A percentile compares a stretch with the other conserved stretches of the same genome.
phyloP scores from a whole-genome alignment of 2,329 filamentous ascomycete genomes.

The Botrytis elliptica region DNA sequence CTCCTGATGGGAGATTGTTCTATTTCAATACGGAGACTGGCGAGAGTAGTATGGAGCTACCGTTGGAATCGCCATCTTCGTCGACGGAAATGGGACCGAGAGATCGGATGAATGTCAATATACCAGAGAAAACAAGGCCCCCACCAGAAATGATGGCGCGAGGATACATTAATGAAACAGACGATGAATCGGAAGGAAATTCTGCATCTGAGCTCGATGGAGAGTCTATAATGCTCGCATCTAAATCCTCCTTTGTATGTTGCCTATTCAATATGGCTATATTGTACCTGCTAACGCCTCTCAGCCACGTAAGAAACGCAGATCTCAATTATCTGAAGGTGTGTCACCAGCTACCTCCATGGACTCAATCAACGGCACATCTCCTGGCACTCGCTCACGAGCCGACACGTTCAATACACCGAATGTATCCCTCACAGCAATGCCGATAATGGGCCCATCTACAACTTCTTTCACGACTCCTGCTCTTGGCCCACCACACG shows the following conservation, averaged over 20 bases:
- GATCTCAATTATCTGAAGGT: slow-evolving; percentile 58
- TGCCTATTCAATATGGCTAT: slow-evolving; percentile 8
- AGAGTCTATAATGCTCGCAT: slow-evolving; percentile 67
- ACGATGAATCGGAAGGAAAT: slow-evolving; percentile 78
- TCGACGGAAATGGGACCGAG: slow-evolving; percentile 79
- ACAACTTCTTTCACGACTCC: slow-evolving; percentile 59
- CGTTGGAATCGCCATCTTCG: slow-evolving; percentile 83
- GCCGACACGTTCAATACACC: slow-evolving; percentile 55
- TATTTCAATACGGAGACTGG: slow-evolving; percentile 99
- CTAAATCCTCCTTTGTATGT: slow-evolving; percentile 67
- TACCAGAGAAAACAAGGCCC: slow-evolving; percentile 86
- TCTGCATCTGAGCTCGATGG: slow-evolving; percentile 87
- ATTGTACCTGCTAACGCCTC: slow-evolving; percentile 33
- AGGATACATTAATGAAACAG: slow-evolving; percentile 78
- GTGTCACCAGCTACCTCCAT: slow-evolving; percentile 86
- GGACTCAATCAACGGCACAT: slow-evolving; percentile 78
- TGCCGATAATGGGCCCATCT: slow-evolving; percentile 36
- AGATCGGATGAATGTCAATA: slow-evolving; percentile 82
- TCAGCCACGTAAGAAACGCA: slow-evolving; percentile 61
- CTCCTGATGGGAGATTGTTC: slow-evolving; percentile 85
- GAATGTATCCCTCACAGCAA: slow-evolving; percentile 48
- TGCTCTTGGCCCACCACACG: slow-evolving; percentile 36
- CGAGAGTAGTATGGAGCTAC: slow-evolving; percentile 90
- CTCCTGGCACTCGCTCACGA: slow-evolving; percentile 57
- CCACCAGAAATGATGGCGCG: slow-evolving; percentile 89